Conservation (phyloP, 805 yeast genomes). For the Kodamaea sagamina region DNA sequence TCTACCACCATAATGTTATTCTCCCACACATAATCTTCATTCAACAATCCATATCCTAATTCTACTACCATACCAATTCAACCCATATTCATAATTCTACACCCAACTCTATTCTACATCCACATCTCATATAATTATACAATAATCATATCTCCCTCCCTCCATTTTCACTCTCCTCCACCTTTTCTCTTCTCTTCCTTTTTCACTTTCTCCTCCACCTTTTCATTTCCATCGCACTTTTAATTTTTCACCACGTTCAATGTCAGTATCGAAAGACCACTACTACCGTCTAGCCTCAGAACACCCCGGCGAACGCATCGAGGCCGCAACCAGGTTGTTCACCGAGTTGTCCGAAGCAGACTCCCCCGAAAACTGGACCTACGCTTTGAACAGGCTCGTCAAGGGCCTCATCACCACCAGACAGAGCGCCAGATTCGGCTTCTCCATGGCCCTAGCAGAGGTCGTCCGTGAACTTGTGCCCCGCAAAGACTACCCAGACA, state of each 20-base stretch:
- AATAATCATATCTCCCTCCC: no score
- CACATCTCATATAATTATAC: no score
- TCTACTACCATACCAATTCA: no score
- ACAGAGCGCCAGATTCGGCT: slow-evolving; percentile 84
- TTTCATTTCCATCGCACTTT: slow-evolving; percentile 1
- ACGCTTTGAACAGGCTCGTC: slow-evolving; percentile 75
- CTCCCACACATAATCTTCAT: no score
- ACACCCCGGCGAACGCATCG: slow-evolving; percentile 65
- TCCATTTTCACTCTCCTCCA: no score
- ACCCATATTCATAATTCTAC: no score
- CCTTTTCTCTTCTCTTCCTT: no score
- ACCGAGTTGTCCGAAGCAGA: slow-evolving; percentile 53
- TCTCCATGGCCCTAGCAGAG: slow-evolving; percentile 84
- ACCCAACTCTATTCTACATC: no score
- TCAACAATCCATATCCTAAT: no score
- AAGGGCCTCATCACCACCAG: slow-evolving; percentile 81
- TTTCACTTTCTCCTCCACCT: no score
- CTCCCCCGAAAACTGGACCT: slow-evolving; percentile 66
- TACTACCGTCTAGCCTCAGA: slow-evolving; percentile 81
- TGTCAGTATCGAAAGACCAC: slow-evolving; percentile 68
- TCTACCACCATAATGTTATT: no score
- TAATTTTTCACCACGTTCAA: slow-evolving; percentile 17
- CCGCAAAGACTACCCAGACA: slow-evolving; percentile 26
- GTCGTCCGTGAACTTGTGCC: slow-evolving; percentile 40
- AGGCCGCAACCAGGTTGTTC: slow-evolving; percentile 67